Conservation (phyloP, 2,329 filamentous ascomycete genomes). For the Thyridium curvatum region DNA sequence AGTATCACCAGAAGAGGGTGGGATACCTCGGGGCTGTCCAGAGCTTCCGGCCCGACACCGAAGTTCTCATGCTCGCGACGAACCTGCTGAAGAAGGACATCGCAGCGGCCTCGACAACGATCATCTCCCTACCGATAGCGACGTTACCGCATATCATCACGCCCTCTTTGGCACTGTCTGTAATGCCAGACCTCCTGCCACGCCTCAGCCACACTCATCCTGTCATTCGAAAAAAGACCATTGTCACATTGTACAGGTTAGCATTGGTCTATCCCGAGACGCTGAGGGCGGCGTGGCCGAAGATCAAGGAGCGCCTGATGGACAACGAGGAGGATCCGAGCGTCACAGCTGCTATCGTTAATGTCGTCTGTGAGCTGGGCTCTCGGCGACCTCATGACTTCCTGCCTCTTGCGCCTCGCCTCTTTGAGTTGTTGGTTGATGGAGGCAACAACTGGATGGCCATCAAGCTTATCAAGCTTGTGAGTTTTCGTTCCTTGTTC, state of each 20-base stretch:
- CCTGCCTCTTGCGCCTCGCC: constrained; percentile 77
- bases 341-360: constrained; percentile 92
- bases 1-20: constrained; percentile 91
- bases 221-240: constrained; percentile 87
- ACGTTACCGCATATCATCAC: constrained; percentile 95
- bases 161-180: constrained; percentile 82
- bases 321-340: constrained; percentile 85
- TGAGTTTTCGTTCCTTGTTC: constrained; percentile 24
- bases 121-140: constrained; percentile 78
- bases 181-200: constrained; percentile 80
- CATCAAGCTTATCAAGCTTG: constrained; percentile 96
- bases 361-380: constrained; percentile 92
- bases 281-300: constrained; percentile 87
- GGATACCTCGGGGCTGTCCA: constrained; percentile 94
- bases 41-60: constrained; percentile 91
- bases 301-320: constrained; percentile 90
- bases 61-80: constrained; percentile 95
- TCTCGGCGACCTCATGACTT: constrained; percentile 94
- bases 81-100: constrained; percentile 96
- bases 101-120: constrained; percentile 62
- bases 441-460: constrained; percentile 99
- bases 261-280: constrained; percentile 97
- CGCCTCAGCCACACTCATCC: constrained; percentile 81
- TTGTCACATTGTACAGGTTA: constrained; percentile 88
- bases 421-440: constrained; percentile 89